Base-by-base conservation (phyloP, 2,329 filamentous ascomycete genomes). In the Fusarium sp. region DNA sequence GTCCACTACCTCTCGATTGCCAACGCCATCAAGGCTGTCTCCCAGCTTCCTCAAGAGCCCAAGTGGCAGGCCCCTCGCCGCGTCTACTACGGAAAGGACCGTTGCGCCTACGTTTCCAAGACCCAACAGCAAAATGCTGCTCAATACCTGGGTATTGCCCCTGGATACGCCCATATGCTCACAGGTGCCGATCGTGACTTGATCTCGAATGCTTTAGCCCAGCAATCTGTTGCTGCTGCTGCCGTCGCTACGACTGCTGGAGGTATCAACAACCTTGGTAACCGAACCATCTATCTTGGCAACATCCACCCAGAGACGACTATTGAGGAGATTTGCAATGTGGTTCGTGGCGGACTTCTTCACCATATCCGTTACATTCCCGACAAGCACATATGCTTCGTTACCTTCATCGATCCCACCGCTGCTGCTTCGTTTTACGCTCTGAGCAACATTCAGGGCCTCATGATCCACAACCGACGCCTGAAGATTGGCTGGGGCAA, bases 401-500 rank as follows among this genome's bases (percentile, higher is more conserved):
- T 99, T 63, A 99, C 96, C 3, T 99, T 99, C 84, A 98, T 99
- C 81, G 96, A 99, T 79, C 96, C 96, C 13, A 99, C 96, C 29
- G 97, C 96, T 7, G 96, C 96, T 29, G 96, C 96, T 44, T 98
- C 95, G 2, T 99, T 99, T 86, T 99, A 98, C 78, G 96, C 96
- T 45, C 86, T 99, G 67, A 98, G 95, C 88, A 98, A 98, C 83
- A 87, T 99, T 33, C 96, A 99, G 81, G 96, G 96, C 29, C 86
- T 99, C 73, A 99, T 99, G 96, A 99, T 99, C 77, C 96, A 99
- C 85, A 99, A 99, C 84, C 91, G 96, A 72, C 92, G 96, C 58
- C 87, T 99, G 75, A 99, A 99, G 89, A 98, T 99, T 81, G 96
- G 96, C 74, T 99, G 96, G 96, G 96, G 96, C 73, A 99, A 99